Conservation (phyloP, 2,329 filamentous ascomycete species). For the Parastagonospora avenae region DNA sequence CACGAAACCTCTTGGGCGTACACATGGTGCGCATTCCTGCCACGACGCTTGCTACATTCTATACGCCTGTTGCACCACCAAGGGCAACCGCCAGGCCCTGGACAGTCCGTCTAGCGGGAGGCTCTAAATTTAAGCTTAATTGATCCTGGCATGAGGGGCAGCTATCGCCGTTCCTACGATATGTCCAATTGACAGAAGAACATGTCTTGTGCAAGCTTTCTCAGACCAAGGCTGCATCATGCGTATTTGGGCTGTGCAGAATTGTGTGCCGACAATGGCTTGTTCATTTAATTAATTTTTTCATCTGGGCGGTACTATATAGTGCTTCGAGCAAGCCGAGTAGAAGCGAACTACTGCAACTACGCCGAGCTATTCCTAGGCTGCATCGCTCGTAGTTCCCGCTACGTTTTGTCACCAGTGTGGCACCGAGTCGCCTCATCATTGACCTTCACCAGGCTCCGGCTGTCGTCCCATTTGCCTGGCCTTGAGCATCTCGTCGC, state of each 20-base stretch:
- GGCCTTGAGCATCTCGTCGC: constrained; percentile 96
- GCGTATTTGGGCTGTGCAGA: not conserved
- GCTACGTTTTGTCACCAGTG: not conserved
- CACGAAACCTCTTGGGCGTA: not conserved
- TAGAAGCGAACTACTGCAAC: not conserved
- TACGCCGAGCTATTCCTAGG: not conserved
- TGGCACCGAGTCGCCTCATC: constrained; percentile 4
- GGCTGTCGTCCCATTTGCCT: constrained; percentile 75
- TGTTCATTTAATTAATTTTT: not conserved
- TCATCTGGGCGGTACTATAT: constrained; percentile 1
- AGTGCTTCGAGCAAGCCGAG: not conserved
- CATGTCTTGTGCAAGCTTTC: not conserved
- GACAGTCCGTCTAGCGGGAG: constrained; percentile 9
- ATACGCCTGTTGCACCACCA: not conserved
- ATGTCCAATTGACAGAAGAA: not conserved
- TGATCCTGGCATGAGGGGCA: constrained; percentile 4
- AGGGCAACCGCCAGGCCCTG: not conserved
- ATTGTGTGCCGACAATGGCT: not conserved
- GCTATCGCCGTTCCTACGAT: not conserved
- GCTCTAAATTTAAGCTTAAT: constrained; percentile 26
- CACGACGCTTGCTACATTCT: not conserved
- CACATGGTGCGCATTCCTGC: not conserved
- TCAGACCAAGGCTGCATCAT: no score
- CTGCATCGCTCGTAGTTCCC: not conserved
- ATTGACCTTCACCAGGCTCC: constrained; percentile 25